Percentiles rank a stretch among this genome's conserved stretches.
phyloP scores from a whole-genome alignment of 78 protist species.

The Dictyostelium purpureum region DNA sequence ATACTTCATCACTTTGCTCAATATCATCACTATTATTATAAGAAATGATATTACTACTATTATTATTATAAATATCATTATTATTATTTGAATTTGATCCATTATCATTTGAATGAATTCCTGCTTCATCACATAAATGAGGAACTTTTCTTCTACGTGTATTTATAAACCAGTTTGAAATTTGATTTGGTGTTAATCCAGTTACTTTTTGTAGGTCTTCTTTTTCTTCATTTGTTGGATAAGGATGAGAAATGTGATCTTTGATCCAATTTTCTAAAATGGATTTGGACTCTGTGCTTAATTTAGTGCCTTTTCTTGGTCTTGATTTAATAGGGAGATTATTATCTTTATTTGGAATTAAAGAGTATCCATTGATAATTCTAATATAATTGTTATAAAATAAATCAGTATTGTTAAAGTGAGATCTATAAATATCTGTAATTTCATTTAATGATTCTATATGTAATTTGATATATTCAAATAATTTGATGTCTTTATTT shows the following conservation, averaged over 20 bases:
- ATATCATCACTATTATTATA: not conserved
- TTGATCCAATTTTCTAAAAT: constrained; percentile 75
- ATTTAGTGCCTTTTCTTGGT: constrained; percentile 19
- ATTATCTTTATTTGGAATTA: not conserved
- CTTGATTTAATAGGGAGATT: not conserved
- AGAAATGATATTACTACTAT: not conserved
- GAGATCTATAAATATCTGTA: not conserved
- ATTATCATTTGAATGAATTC: not conserved
- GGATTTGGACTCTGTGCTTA: not conserved
- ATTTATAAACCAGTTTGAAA: constrained; percentile 92
- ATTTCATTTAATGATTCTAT: not conserved
- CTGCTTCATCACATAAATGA: not conserved
- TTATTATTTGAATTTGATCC: not conserved
- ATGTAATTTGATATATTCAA: not conserved
- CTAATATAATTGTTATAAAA: constrained; percentile 10
- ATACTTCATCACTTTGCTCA: not conserved
- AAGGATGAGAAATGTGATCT: constrained; percentile 83
- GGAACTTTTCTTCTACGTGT: constrained; percentile 75
- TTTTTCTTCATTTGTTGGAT: constrained; percentile 90
- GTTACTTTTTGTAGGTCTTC: constrained; percentile 52
- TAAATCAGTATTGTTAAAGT: constrained; percentile 3
- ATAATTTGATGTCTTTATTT: too few species aligned
- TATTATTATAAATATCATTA: not conserved
- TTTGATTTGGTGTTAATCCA: constrained; percentile 78
- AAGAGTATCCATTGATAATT: constrained; percentile 18